These are phyloP conservation scores for Asparagopsis taxiformis DNA, from an alignment of 31 red algal genomes.

Conservation along the genomic window DNA sequence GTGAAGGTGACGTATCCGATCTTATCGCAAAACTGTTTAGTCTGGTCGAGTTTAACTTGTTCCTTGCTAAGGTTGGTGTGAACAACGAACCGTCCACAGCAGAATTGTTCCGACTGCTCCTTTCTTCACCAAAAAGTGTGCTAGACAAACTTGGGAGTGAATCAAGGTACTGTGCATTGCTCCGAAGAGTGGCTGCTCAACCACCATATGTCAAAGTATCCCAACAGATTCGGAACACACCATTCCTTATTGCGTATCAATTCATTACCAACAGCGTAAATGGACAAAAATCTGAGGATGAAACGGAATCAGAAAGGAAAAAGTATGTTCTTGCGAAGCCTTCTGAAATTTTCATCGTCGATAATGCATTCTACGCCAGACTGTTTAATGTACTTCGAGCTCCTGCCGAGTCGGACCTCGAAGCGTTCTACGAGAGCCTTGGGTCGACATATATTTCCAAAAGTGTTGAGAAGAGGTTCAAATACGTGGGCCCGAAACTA, in stretches of 20 bases:
- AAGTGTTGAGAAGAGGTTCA: slow-evolving; percentile 27
- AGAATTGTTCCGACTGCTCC: slow-evolving; percentile 37
- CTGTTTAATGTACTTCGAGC: slow-evolving; percentile 55
- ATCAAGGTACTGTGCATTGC: slow-evolving; percentile 34
- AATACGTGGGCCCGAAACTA: not conserved
- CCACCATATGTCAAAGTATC: slow-evolving; percentile 22
- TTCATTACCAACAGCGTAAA: not conserved
- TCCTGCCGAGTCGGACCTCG: slow-evolving; percentile 65
- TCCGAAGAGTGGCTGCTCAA: slow-evolving; percentile 42
- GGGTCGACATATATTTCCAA: slow-evolving; percentile 62
- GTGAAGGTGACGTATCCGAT: slow-evolving; percentile 7
- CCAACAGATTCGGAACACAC: slow-evolving; percentile 12
- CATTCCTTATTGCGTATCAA: slow-evolving; percentile 44
- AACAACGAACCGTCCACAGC: slow-evolving; percentile 36
- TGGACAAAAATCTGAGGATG: slow-evolving; percentile 9
- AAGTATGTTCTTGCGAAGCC: slow-evolving; percentile 40
- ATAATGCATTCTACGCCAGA: slow-evolving; percentile 46
- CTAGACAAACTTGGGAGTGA: slow-evolving; percentile 52
- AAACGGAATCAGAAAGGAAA: not conserved
- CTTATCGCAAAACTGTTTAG: slow-evolving; percentile 18
- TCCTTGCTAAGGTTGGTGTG: slow-evolving; percentile 48
- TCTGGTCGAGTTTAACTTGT: slow-evolving; percentile 31
- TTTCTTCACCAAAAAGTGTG: slow-evolving; percentile 30
- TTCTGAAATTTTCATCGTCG: slow-evolving; percentile 59
- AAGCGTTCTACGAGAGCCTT: slow-evolving; percentile 50